These are phyloP conservation scores for Pseudotulostoma volvatum DNA, from an alignment of 495 filamentous ascomycete genomes.

Conservation along the genomic window DNA sequence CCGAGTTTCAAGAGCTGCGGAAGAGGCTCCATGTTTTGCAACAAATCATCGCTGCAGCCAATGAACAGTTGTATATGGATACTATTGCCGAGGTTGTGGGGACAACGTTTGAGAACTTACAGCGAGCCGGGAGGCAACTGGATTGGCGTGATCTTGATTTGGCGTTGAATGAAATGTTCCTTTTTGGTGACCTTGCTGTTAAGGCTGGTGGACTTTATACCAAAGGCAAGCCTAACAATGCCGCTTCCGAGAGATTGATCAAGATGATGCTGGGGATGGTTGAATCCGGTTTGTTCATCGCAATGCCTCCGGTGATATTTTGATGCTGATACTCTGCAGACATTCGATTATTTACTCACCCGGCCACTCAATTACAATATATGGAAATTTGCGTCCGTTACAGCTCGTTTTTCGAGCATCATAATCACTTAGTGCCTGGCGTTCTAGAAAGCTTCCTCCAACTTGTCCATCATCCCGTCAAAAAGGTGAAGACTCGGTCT, in stretches of 20 bases:
- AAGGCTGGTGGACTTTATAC: constrained; percentile 65
- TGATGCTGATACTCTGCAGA: constrained; percentile 27
- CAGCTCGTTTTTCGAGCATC: constrained; percentile 75
- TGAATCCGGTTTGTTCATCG: constrained; percentile 52
- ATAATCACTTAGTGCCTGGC: constrained; percentile 58
- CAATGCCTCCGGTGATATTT: not conserved
- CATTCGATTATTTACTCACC: constrained; percentile 71
- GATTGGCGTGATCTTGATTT: constrained; percentile 95
- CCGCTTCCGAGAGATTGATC: constrained; percentile 59
- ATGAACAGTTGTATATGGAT: constrained; percentile 71
- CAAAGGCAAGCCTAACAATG: constrained; percentile 61
- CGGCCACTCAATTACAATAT: constrained; percentile 82
- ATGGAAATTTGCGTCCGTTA: constrained; percentile 98
- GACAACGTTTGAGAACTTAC: constrained; percentile 62
- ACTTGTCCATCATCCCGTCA: constrained; percentile 70
- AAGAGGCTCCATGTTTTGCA: constrained; percentile 79
- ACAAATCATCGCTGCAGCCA: constrained; percentile 71
- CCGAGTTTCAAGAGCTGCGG: constrained; percentile 91
- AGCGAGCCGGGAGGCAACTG: constrained; percentile 50
- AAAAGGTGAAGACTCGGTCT: constrained; percentile 70
- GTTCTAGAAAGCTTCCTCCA: constrained; percentile 87
- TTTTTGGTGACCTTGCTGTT: constrained; percentile 87
- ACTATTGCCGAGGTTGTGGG: constrained; percentile 70
- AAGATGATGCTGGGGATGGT: constrained; percentile 92
- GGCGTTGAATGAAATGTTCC: constrained; percentile 87